Evolutionary conservation across 2,329 filamentous ascomycete species (phyloP), one percentile per base, ranked within the genome.

Genomic region (Bipolaris cookei): DNA sequence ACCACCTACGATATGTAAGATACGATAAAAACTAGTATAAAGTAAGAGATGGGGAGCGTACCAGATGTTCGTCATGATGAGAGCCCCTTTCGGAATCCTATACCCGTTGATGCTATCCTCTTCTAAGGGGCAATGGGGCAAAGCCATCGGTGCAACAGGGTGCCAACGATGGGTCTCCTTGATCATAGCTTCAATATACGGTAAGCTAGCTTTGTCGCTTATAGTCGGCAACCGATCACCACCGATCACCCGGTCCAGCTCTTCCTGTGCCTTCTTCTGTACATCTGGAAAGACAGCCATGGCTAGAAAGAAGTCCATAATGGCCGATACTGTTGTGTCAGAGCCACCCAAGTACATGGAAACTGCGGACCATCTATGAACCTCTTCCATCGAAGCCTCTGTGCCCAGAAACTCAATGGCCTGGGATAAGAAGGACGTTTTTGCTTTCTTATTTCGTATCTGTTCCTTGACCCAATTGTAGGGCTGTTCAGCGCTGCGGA

Each of bases 241-340:
- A 2, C 82, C 82, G 4, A 84, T 76, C 0, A 84, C 80, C 3
- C 71, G 64, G 54, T 86, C 83, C 11, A 86, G 69, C 39, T 81
- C 75, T 4, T 70, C 71, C 57, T 79, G 79, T 0, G 80, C 81
- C 55, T 83, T 84, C 20, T 65, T 64, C 48, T 84, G 82, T 0
- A 83, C 71, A 1, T 75, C 66, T 0, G 80, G 81, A 35, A 81
- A 83, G 6, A 83, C 71, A 14, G 77, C 79, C 70, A 85, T 85
- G 0, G 82, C 83, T 0, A 86, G 76, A 18, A 83, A 76, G 65
- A 86, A 85, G 0, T 62, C 70, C 45, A 71, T 65, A 2, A 82
- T 56, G 0, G 78, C 71, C 0, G 74, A 79, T 0, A 81, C 77
- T 1, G 77, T 83, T 2, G 75, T 80, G 2, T 81, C 77, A 2